Percentiles rank a stretch among this genome's conserved stretches.
Evolutionary conservation across 1,284 basidiomycete species (phyloP).

Genomic region (Paramarasmius palmivorus): DNA sequence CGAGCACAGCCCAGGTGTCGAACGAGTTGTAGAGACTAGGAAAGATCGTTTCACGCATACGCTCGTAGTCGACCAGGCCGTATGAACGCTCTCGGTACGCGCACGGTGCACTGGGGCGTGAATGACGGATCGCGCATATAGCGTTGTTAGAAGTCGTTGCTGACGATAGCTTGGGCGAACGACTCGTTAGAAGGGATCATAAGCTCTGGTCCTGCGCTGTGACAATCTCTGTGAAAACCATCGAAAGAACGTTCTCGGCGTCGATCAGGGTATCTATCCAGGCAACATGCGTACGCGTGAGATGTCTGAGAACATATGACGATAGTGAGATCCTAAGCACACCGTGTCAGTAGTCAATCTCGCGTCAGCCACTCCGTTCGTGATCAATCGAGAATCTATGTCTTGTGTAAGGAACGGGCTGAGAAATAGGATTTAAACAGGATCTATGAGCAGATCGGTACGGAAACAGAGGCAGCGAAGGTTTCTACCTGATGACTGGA

Average conservation of each 20-base stretch:
- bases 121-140: conserved; percentile 13
- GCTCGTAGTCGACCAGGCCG: conserved; percentile 18
- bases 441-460: conserved; percentile 25
- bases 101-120: conserved; percentile 17
- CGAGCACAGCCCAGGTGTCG: conserved; percentile 11
- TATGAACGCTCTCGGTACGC: conserved; percentile 1
- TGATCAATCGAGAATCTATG: conserved; percentile 36
- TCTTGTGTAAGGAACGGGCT: conserved; percentile 27
- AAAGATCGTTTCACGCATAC: conserved; percentile 12
- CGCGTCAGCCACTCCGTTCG: conserved; percentile 33
- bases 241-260: conserved; percentile 26
- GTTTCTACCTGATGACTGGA: conserved; percentile 44
- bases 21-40: conserved; percentile 14
- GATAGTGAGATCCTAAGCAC: neutral
- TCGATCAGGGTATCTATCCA: conserved; percentile 26
- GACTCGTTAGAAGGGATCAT: conserved; percentile 29
- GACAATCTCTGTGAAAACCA: conserved; percentile 25
- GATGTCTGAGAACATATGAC: neutral
- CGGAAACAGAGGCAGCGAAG: conserved; percentile 50
- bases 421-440: neutral
- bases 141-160: conserved; percentile 20
- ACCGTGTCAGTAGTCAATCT: conserved; percentile 31
- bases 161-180: conserved; percentile 22
- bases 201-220: conserved; percentile 20
- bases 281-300: conserved; percentile 15